Percentiles rank a stretch among this genome's conserved stretches.
Evolutionary conservation across 169 alveolate species (phyloP).

Genomic region (Cryptosporidium viatorum): DNA sequence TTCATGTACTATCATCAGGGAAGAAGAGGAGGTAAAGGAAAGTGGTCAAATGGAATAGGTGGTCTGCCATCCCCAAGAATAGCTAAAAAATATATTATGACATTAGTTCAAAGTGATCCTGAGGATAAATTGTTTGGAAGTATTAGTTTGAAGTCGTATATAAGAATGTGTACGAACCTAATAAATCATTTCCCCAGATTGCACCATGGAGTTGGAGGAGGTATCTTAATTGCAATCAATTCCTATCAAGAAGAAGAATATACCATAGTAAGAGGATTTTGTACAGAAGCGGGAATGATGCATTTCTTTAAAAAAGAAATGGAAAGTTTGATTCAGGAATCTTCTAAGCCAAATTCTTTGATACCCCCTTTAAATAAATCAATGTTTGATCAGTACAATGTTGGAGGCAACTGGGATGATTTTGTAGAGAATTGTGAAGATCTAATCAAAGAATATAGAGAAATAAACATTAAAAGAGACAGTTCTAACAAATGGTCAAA

Average conservation of each 20-base stretch:
- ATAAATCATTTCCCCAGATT: conserved; percentile 46
- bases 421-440: conserved; percentile 69
- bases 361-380: conserved; percentile 40
- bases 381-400: conserved; percentile 37
- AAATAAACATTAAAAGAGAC: conserved; percentile 2
- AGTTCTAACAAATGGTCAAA: conserved; percentile 23
- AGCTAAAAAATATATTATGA: conserved; percentile 29
- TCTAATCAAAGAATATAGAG: not conserved
- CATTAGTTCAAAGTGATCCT: conserved; percentile 36
- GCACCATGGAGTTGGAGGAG: conserved; percentile 66
- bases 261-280: conserved; percentile 44
- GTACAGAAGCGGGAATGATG: conserved; percentile 61
- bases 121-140: conserved; percentile 22
- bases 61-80: conserved; percentile 72
- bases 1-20: conserved; percentile 66
- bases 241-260: conserved; percentile 66
- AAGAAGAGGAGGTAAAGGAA: conserved; percentile 67
- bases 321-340: conserved; percentile 55
- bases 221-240: conserved; percentile 48
- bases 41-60: conserved; percentile 70
- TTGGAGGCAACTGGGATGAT: conserved; percentile 68
- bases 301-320: conserved; percentile 54
- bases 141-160: conserved; percentile 24
- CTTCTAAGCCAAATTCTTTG: conserved; percentile 57
- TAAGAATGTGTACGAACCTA: conserved; percentile 40